Base-by-base conservation (phyloP, 805 yeast species). In the Candida suzukii region DNA sequence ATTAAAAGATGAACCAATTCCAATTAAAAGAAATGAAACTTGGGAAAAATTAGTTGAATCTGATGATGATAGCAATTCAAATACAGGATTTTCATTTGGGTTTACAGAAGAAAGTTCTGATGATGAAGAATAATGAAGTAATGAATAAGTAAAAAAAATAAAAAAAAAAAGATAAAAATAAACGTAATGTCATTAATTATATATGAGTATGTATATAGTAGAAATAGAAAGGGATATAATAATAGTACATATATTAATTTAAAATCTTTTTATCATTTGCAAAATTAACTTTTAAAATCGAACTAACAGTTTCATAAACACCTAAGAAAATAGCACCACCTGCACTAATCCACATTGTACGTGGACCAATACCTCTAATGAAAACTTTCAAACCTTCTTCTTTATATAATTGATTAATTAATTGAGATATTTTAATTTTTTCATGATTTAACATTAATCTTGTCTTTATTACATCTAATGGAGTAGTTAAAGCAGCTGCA, bases 321-420 rank as follows among this genome's bases (percentile, higher is more conserved):
- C 99, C 99, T 42, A 93, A 68, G 67, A 95, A 93, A 16, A 95
- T 88, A 16, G 98, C 96, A 24, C 99, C 99, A 18, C 99, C 99
- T 4, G 95, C 93, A 64, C 95, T 82, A 43, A 93, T 91, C 99
- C 99, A 93, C 77, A 85, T 71, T 0, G 97, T 90, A 59, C 99
- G 73, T 4, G 99, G 98, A 0, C 95, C 97, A 22, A 91, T 72
- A 13, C 99, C 99, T 38, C 74, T 74, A 57, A 78, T 74, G 49
- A 93, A 88, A 1, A 83, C 88, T 8, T 57, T 50, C 32, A 68
- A 64, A 0, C 97, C 97, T 57, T 88, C 96, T 42, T 84, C 88
- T 18, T 55, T 57, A n/a, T 71, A 60, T 38, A 90, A 71, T 11
- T 65, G 68, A 27, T 56, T 62, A 2, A 82, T 76, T 44, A 88